Conservation (phyloP, 225 moss, liverwort and hornwort species). For the Marchantia polymorpha region DNA sequence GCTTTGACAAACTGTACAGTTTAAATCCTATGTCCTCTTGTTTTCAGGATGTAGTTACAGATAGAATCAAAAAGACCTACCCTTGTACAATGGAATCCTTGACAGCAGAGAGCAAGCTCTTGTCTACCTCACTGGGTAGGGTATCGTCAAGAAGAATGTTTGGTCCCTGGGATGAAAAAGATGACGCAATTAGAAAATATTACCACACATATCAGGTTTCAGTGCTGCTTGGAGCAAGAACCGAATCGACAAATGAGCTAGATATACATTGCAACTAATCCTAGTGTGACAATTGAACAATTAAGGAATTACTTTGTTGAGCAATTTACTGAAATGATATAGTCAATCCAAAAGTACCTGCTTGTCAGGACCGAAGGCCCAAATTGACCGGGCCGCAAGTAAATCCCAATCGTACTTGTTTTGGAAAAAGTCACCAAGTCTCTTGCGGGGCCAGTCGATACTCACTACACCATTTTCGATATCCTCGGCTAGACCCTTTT, state of each 20-base stretch:
- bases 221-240: neutral
- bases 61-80: constrained; percentile 33
- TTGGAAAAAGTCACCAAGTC: constrained; percentile 90
- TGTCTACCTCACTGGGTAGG: constrained; percentile 97
- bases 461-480: constrained; percentile 90
- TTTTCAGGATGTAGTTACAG: too few relatives aligned
- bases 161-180: constrained; percentile 58
- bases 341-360: constrained; percentile 45
- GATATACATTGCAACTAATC: neutral
- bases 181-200: too few relatives aligned
- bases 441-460: constrained; percentile 90
- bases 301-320: neutral
- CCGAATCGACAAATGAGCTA: neutral
- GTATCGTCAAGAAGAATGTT: constrained; percentile 95
- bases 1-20: too few relatives aligned
- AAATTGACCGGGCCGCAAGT: constrained; percentile 98
- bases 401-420: constrained; percentile 99
- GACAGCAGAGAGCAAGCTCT: constrained; percentile 81
- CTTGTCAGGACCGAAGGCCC: constrained; percentile 99
- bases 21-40: too few relatives aligned
- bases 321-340: neutral
- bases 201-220: neutral
- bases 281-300: too few relatives aligned
- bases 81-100: constrained; percentile 99
- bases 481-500: constrained; percentile 95